Evolutionary conservation across 257 asterid genomes (phyloP), one percentile per base, ranked within the genome.

Genomic region (Plectranthus barbatus): DNA sequence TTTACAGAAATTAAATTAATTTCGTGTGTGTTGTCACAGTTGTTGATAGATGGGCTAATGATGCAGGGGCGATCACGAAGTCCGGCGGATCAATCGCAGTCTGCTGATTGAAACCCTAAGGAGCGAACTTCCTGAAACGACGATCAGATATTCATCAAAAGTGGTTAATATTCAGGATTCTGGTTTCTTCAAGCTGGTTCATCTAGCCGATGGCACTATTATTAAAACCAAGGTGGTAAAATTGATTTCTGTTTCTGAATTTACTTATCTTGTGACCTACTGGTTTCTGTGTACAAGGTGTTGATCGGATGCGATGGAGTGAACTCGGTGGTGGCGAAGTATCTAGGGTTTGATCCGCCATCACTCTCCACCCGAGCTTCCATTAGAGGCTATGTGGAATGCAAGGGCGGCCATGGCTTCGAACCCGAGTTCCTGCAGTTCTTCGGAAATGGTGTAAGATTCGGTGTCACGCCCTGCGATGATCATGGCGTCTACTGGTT

Each of bases 291-390:
- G 26, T 66, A 20, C 26, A 63, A 49, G 89, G 82, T 77, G 56
- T 48, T 79, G 72, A 75, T 83, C 36, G 88, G 88, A 63, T 72
- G 83, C n/a, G 88, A 83, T 60, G 89, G 88, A 14, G 83, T 79
- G 33, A 77, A 77, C 71, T 82, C 88, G 0, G 62, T 69, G 51
- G 86, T 80, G 65, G 83, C 84, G 0, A 73, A 71, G 15, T 75
- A 56, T 68, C 71, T 83, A 34, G 84, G 86, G 13, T 73, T 79
- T 0, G 54, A 24, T 15, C 75, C 64, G 64, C 78, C 78, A 21
- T 54, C 78, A 10, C 33, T 52, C 15, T 63, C 63, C 0, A 69
- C 74, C 5, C 79, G 88, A 24, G 70, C 78, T 26, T 77, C 82
- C 5, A 67, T 80, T 13, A 73, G 88, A 44, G 88, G 80, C 23